phyloP scores from a whole-genome alignment of 2,329 filamentous ascomycete genomes.

The Ophiocordyceps polyrhachis-furcata region DNA sequence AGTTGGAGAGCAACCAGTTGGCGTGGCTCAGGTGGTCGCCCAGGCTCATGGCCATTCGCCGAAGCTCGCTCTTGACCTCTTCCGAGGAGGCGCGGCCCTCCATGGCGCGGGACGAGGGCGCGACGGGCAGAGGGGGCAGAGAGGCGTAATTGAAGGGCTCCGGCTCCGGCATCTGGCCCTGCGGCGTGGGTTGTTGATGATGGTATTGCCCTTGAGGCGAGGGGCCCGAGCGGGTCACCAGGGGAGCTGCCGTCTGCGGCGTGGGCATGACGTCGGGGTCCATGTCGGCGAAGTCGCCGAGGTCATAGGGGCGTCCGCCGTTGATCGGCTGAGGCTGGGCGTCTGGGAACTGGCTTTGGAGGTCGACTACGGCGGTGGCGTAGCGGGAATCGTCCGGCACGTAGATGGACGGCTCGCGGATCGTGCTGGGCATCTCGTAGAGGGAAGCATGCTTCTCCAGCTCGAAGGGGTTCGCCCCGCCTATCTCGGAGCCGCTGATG shows the following conservation, averaged over 20 bases:
- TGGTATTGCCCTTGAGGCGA: slow-evolving; percentile 6
- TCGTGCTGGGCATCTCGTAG: slow-evolving; percentile 22
- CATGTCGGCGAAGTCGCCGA: slow-evolving; percentile 22
- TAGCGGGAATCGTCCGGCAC: slow-evolving; percentile 39
- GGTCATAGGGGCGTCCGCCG: slow-evolving; percentile 15
- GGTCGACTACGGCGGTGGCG: slow-evolving; percentile 17
- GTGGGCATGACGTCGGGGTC: slow-evolving; percentile 18
- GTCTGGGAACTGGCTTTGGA: slow-evolving; percentile 4
- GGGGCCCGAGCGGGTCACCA: slow-evolving; percentile 1
- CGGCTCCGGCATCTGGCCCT: slow-evolving; percentile 5
- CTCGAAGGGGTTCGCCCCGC: slow-evolving; percentile 39
- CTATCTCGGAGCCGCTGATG: slow-evolving; percentile 35
- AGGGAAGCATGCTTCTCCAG: slow-evolving; percentile 43
- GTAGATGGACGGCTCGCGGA: slow-evolving; percentile 39
- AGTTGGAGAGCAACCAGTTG: slow-evolving; percentile 22
- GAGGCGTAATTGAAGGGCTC: slow-evolving; percentile 5
- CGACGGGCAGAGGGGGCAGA: slow-evolving; percentile 21
- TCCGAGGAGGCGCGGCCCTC: slow-evolving; percentile 31
- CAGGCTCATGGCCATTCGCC: slow-evolving; percentile 29
- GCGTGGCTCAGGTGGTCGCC: slow-evolving; percentile 28
- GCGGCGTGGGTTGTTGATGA: slow-evolving; percentile 1
- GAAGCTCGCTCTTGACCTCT: slow-evolving; percentile 32
- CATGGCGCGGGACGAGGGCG: slow-evolving; percentile 32
- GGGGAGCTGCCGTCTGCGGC: slow-evolving; percentile 11
- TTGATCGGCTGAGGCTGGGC: slow-evolving; percentile 4